Evolutionary conservation across 2,329 filamentous ascomycete genomes (phyloP).

Genomic region (Trichophyton benhamiae): DNA sequence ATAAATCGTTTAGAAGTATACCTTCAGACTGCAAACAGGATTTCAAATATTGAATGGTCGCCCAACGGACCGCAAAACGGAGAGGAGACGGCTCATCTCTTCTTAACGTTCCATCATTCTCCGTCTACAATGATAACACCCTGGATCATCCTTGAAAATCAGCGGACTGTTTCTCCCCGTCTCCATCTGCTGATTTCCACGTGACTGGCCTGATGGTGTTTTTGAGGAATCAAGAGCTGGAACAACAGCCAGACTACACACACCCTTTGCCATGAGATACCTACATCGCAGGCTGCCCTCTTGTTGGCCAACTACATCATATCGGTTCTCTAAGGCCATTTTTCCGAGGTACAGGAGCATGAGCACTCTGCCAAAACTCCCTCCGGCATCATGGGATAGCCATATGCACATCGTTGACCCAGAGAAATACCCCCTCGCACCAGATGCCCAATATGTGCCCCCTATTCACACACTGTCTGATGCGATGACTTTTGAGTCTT

Average conservation of each 20-base stretch:
- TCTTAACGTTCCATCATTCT: too few relatives aligned
- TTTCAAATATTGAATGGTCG: background rate
- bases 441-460: slow-evolving; percentile 42
- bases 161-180: too few relatives aligned
- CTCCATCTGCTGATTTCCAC: too few relatives aligned
- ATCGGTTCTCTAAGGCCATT: background rate
- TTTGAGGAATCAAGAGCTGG: too few relatives aligned
- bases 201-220: too few relatives aligned
- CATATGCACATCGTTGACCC: slow-evolving; percentile 54
- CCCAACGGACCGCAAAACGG: too few relatives aligned
- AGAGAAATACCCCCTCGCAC: slow-evolving; percentile 36
- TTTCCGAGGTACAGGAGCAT: background rate
- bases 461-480: slow-evolving; percentile 39
- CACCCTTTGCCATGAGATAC: background rate
- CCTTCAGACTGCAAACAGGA: too few relatives aligned
- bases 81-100: too few relatives aligned
- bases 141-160: too few relatives aligned
- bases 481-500: slow-evolving; percentile 40
- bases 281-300: background rate
- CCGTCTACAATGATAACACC: too few relatives aligned
- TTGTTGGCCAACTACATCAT: background rate
- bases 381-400: slow-evolving; percentile 43
- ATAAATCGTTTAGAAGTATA: too few relatives aligned
- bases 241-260: too few relatives aligned
- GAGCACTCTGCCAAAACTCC: slow-evolving; percentile 16